Evolutionary conservation across 2,329 filamentous ascomycete species (phyloP).

Genomic region (Sporothrix euskadiensis): DNA sequence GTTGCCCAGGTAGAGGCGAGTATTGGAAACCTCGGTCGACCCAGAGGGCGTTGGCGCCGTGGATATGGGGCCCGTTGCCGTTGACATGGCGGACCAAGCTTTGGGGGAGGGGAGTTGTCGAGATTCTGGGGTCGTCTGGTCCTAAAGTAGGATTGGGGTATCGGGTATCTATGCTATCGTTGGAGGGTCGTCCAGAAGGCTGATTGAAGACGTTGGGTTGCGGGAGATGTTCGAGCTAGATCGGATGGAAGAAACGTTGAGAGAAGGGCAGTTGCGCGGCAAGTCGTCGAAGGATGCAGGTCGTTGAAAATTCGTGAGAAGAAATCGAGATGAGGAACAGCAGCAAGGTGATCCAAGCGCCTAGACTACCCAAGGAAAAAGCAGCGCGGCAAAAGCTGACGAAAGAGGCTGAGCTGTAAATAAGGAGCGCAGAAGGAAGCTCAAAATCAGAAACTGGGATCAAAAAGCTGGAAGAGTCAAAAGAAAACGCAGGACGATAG

Average conservation of each 20-base stretch:
- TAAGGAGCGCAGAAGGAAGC: not conserved
- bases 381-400: not conserved
- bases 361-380: not conserved
- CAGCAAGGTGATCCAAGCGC: not conserved
- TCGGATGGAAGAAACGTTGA: not conserved
- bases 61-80: conserved; percentile 26
- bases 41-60: conserved; percentile 14
- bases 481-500: not conserved
- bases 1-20: conserved; percentile 85
- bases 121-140: not conserved
- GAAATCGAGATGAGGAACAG: not conserved
- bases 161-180: not conserved
- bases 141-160: not conserved
- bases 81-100: conserved; percentile 27
- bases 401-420: not conserved
- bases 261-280: not conserved
- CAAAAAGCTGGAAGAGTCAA: not conserved
- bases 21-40: conserved; percentile 79
- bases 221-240: not conserved
- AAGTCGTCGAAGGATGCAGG: not conserved
- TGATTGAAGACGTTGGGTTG: not conserved
- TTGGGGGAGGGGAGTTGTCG: not conserved
- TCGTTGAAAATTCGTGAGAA: not conserved
- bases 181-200: not conserved
- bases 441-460: not conserved